Base-by-base conservation (phyloP, 768 basidiomycete species). In the Clavaria fumosa region DNA sequence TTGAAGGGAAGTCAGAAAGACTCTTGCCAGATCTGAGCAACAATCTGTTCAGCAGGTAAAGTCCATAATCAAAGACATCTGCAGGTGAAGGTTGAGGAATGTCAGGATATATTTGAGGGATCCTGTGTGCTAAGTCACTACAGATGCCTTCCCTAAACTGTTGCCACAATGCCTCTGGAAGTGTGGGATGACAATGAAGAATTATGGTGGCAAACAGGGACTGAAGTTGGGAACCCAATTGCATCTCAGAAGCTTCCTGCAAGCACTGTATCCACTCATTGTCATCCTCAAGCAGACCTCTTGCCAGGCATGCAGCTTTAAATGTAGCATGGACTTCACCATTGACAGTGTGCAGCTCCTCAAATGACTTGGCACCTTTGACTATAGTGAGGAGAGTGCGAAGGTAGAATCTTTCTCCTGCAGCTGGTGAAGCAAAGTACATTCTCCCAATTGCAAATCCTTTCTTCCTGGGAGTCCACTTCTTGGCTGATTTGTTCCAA, bases 251-350 rank as follows among this genome's bases (percentile, higher is more conserved):
- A 21, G 62, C 66, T 9, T 72, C 66, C n/a, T 47, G 4, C 0
- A 72, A 40, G 44, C 67, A 70, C 4, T 43, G 42, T 0, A 46
- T n/a, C 62, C 64, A 70, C 45, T 72, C 67, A 15, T 45, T 45
- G 45, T 72, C 61, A 57, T 68, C 59, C 15, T 66, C 55, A 3
- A 72, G 49, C 0, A 72, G 55, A 1, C 64, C 66, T 5, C 35
- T 34, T 18, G 56, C 55, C 11, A 52, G 14, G 38, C 68, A 71
- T 2, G 66, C 65, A 1, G 55, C 59, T 22, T 53, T 47, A 34
- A 61, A 70, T 1, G 58, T 59, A 0, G 43, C 36, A 50, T 54
- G 45, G 0, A 45, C 7, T 0, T 38, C 23, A 1, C 47, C 53
- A 24, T 59, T 34, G 7, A 55, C 44, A n/a, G 55, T 54, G 0